Conservation (phyloP, 2,329 filamentous ascomycete genomes). For the Paecilomyces sp. region DNA sequence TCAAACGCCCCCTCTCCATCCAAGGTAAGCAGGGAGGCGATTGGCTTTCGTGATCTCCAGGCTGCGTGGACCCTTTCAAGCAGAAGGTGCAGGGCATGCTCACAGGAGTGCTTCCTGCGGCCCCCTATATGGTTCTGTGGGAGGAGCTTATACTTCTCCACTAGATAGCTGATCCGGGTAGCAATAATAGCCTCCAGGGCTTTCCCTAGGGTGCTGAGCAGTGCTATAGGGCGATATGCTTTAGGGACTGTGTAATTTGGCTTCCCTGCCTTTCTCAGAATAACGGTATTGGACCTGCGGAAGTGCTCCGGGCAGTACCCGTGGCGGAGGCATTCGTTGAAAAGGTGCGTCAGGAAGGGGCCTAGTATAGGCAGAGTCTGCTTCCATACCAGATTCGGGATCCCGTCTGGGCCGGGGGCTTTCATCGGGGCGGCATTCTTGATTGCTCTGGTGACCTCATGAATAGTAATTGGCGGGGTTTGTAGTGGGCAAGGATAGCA, state of each 20-base stretch:
- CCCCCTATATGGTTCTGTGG: slow-evolving; percentile 4
- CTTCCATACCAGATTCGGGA: no score
- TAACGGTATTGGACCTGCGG: slow-evolving; percentile 9
- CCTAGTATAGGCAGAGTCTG: no score
- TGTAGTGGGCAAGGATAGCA: no score
- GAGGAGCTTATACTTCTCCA: slow-evolving; percentile 8
- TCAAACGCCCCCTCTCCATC: slow-evolving; percentile 11
- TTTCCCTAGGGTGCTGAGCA: no score
- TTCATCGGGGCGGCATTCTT: no score
- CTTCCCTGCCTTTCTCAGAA: slow-evolving; percentile 12
- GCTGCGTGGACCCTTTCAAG: slow-evolving; percentile 4
- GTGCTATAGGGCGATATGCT: no score
- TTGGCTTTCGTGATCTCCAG: not conserved
- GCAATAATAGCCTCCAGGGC: no score
- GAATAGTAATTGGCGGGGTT: no score
- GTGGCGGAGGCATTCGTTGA: slow-evolving; percentile 5
- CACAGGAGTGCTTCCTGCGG: slow-evolving; percentile 4
- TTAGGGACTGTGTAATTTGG: slow-evolving; percentile 6
- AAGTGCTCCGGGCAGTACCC: slow-evolving; percentile 12
- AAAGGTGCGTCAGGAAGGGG: not conserved
- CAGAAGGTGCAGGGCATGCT: slow-evolving; percentile 8
- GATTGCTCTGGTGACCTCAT: no score
- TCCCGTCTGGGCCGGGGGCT: no score
- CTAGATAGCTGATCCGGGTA: slow-evolving; percentile 1
- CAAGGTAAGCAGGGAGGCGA: slow-evolving; percentile 7